Base-by-base conservation (phyloP, 257 asterid genomes). In the Orobanche coerulescens region DNA sequence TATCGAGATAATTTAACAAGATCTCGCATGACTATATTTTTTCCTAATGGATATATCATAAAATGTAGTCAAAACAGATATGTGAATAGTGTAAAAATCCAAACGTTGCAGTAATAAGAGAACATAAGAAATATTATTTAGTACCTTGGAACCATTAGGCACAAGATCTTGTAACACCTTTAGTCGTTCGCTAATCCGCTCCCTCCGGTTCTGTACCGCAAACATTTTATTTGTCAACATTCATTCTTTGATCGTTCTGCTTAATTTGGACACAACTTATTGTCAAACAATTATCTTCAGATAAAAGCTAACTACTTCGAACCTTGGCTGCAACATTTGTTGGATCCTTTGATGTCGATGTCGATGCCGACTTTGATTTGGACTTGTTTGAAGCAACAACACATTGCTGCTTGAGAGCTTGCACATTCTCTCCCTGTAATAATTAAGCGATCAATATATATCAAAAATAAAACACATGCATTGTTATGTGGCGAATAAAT, bases 321-420 rank as follows among this genome's bases (percentile, higher is more conserved):
- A 88, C 97, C 96, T 90, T 90, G 58, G 97, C 97, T 69, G 97
- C 96, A 61, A 84, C 71, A 53, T 96, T 90, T 70, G 81, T 94
- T 63, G 96, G 95, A 75, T 85, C 97, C 77, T 85, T 90, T 0
- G 79, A 60, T 51, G 75, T 74, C 2, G 79, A 60, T 51, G 75
- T 74, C 2, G 79, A 43, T 0, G 58, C 60, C 13, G 71, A 23
- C 73, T 75, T 84, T 1, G 79, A 51, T 73, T 83, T 87, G 1
- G 68, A 66, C 66, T 71, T 81, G 76, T 73, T 85, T 15, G 78
- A 51, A 36, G 61, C 76, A 10, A 16, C 71, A 19, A 19, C 70
- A 56, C 95, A 87, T 56, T 85, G 94, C 75, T 90, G 87, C 81
- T 87, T 90, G 25, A 44, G 14, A 59, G 78, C 77, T 63, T 85